Evolutionary conservation across 1,284 basidiomycete species (phyloP).

Genomic region (Tilletia walkeri): DNA sequence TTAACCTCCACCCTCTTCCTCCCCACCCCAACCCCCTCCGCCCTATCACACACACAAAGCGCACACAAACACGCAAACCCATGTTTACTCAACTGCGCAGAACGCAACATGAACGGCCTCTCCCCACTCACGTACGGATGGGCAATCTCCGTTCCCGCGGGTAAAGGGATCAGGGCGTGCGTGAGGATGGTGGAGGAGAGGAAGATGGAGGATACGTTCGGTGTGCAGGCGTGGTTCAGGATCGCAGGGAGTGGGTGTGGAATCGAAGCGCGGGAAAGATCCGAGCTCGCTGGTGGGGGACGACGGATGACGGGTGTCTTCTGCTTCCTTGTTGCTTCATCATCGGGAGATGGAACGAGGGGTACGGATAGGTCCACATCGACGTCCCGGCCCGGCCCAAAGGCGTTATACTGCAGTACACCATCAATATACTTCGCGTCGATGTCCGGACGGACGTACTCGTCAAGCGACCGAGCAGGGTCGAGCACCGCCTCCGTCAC

Average conservation of each 20-base stretch:
- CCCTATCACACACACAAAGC: conserved; percentile 43
- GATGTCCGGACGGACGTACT: conserved; percentile 22
- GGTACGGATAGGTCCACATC: not conserved
- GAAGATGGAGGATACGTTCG: conserved; percentile 54
- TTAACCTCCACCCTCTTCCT: conserved; percentile 33
- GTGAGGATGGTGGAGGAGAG: conserved; percentile 52
- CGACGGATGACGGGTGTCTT: not conserved
- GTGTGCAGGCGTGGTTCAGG: conserved; percentile 53
- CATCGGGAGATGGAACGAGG: not conserved
- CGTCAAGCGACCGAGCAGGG: conserved; percentile 16
- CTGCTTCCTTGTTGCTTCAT: not conserved
- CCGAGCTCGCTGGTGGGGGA: not conserved
- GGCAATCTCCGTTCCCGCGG: conserved; percentile 49
- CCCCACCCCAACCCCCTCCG: conserved; percentile 35
- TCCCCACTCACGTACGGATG: conserved; percentile 54
- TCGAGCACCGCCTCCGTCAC: conserved; percentile 18
- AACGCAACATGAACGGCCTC: conserved; percentile 40
- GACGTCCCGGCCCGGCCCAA: conserved; percentile 38
- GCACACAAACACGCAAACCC: conserved; percentile 48
- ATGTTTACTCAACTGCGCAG: conserved; percentile 48
- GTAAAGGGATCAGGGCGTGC: conserved; percentile 44
- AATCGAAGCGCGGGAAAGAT: conserved; percentile 37
- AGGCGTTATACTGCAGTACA: conserved; percentile 54
- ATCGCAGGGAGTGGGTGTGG: conserved; percentile 54
- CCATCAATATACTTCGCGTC: conserved; percentile 51